Evolutionary conservation across 73 alveolate species (phyloP).

Genomic region (Stentor coeruleus): DNA sequence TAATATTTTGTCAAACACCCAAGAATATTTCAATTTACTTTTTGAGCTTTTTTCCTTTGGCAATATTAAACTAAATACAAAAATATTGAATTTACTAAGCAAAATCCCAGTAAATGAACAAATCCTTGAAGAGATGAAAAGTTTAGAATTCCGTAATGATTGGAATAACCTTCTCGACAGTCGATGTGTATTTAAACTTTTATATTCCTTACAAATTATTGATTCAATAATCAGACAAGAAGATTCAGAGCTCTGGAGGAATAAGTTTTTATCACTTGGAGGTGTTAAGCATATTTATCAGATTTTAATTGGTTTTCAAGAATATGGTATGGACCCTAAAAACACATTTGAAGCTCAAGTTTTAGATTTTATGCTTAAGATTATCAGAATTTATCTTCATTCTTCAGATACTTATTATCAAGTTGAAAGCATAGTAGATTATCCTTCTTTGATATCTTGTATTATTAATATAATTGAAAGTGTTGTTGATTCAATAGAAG

Average conservation of each 20-base stretch:
- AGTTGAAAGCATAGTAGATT: neutral
- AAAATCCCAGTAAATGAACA: conserved; percentile 23
- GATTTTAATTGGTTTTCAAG: neutral
- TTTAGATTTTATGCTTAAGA: neutral
- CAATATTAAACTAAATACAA: neutral
- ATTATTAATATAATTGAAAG: no score
- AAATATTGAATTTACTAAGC: neutral
- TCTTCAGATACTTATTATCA: neutral
- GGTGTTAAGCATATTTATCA: conserved; percentile 14
- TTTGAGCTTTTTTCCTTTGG: conserved; percentile 3
- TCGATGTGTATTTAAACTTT: neutral
- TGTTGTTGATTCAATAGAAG: neutral
- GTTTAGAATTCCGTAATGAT: neutral
- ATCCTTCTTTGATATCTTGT: neutral
- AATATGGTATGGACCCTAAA: neutral
- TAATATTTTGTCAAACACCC: conserved; percentile 6
- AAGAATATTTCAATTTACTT: conserved; percentile 10
- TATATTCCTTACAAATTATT: conserved; percentile 1
- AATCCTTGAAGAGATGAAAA: neutral
- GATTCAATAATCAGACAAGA: neutral
- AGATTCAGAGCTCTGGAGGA: neutral
- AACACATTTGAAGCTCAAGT: neutral
- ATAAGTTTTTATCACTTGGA: neutral
- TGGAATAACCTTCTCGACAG: conserved; percentile 16
- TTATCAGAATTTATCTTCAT: neutral